These are phyloP conservation scores for Liriodendron chinense DNA, from an alignment of 164 flowering plant species.

Conservation along the genomic window DNA sequence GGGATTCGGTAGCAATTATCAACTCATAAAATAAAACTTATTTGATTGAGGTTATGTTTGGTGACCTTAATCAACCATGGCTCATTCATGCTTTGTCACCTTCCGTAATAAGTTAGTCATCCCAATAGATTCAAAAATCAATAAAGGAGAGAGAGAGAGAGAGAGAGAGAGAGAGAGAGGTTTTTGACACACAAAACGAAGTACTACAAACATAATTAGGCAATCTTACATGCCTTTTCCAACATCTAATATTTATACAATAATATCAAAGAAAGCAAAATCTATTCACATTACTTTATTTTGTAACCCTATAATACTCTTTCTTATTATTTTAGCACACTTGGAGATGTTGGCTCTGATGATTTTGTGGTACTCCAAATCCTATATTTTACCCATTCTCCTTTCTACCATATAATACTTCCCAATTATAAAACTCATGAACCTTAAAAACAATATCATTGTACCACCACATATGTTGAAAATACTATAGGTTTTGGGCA, in stretches of 20 bases:
- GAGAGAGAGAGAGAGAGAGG: not conserved
- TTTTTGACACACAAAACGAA: not conserved
- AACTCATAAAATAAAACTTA: no score
- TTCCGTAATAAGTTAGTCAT: not conserved
- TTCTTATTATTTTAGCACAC: slow-evolving; percentile 5
- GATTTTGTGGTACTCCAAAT: not conserved
- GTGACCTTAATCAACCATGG: no score
- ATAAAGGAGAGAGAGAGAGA: not conserved
- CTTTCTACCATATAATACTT: not conserved
- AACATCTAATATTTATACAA: slow-evolving; percentile 3
- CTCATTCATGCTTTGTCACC: no score
- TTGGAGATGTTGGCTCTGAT: not conserved
- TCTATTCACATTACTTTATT: not conserved
- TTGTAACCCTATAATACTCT: not conserved
- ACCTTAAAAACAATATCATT: not conserved
- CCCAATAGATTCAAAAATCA: not conserved
- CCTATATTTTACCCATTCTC: slow-evolving; percentile 1
- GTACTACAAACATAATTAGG: not conserved
- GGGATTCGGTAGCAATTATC: no score
- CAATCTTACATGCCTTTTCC: slow-evolving; percentile 1
- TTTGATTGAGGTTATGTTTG: no score
- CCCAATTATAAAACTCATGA: not conserved
- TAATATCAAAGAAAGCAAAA: not conserved
- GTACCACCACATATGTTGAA: not conserved
- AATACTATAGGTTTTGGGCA: not conserved